Evolutionary conservation across 78 protist species (phyloP).

Genomic region (Dictyostelium firmibasis): DNA sequence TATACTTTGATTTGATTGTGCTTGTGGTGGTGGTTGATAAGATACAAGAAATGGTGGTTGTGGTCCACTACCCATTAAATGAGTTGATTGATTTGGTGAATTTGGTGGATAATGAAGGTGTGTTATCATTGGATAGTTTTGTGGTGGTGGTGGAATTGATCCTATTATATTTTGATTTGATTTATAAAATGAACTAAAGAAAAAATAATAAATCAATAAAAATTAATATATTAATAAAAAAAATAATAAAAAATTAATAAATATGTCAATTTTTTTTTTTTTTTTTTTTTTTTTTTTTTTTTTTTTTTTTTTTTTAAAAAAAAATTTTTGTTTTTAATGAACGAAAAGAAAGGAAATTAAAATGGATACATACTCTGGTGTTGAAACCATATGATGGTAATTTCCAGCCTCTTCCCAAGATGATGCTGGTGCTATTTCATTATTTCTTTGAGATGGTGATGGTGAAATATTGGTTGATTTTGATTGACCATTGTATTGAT

Average conservation of each 20-base stretch:
- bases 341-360: not conserved
- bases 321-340: too few species aligned
- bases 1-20: not conserved
- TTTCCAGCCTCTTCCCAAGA: slow-evolving; percentile 79
- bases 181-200: not conserved
- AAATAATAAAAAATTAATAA: not conserved
- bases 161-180: not conserved
- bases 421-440: slow-evolving; percentile 30
- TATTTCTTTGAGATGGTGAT: not conserved
- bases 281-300: too few species aligned
- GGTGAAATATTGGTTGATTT: not conserved
- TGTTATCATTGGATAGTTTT: not conserved
- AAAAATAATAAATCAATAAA: not conserved
- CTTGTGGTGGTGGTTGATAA: not conserved
- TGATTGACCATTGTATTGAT: not conserved
- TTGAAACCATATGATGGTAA: slow-evolving; percentile 17
- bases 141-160: slow-evolving; percentile 11
- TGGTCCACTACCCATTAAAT: not conserved
- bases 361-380: slow-evolving; percentile 1
- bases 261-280: too few species aligned
- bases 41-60: not conserved
- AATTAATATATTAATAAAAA: not conserved
- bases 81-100: not conserved
- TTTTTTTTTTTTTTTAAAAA: not conserved
- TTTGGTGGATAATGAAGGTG: not conserved